phyloP scores from a whole-genome alignment of 2,329 filamentous ascomycete species.

The Beauveria brongniartii region DNA sequence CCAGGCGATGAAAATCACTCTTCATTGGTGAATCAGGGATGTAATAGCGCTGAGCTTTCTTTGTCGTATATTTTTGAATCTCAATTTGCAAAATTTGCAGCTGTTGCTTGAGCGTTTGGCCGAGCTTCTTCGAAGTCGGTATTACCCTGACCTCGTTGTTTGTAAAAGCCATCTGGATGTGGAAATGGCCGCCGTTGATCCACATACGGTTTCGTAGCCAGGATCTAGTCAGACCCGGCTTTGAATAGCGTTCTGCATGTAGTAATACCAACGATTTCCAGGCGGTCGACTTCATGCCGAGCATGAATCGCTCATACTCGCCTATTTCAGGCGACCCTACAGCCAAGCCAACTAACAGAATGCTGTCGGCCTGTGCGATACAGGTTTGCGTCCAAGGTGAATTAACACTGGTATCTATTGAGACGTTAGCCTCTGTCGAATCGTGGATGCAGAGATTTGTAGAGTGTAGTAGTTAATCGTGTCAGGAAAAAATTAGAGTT shows the following conservation, averaged over 20 bases:
- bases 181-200: conserved; percentile 97
- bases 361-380: conserved; percentile 93
- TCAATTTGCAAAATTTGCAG: conserved; percentile 94
- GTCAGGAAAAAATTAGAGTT: conserved; percentile 66
- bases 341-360: conserved; percentile 82
- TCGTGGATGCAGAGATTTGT: background rate
- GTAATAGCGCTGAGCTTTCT: conserved; percentile 87
- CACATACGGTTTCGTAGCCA: conserved; percentile 92
- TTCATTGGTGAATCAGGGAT: conserved; percentile 89
- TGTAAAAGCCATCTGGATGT: conserved; percentile 90
- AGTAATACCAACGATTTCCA: conserved; percentile 86
- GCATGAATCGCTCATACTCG: conserved; percentile 91
- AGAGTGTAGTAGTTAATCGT: background rate
- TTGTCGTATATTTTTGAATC: conserved; percentile 95
- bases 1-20: conserved; percentile 90
- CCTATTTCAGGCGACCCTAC: conserved; percentile 86
- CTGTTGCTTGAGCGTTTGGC: conserved; percentile 78
- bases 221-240: conserved; percentile 72
- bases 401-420: conserved; percentile 82
- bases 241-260: conserved; percentile 81
- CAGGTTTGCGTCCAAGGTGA: conserved; percentile 98
- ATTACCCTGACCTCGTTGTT: conserved; percentile 69
- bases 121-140: conserved; percentile 67
- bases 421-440: conserved; percentile 5
- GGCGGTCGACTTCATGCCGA: conserved; percentile 95